Base-by-base conservation (phyloP, 108 stramenopile species). In the Thalassiosira profunda region DNA sequence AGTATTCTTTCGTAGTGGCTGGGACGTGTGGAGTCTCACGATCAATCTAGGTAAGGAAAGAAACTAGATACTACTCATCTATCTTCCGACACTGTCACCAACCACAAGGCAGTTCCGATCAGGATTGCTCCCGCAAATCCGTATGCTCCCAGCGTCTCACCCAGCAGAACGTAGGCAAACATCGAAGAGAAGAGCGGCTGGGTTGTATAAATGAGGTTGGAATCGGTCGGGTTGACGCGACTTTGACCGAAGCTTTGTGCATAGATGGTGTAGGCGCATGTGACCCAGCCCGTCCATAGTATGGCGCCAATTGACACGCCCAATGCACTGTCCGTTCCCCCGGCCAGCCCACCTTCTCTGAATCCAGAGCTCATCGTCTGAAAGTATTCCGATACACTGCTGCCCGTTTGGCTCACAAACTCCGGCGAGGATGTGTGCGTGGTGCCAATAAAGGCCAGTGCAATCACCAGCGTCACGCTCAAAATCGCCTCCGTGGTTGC, bases 171-270 rank as follows among this genome's bases (percentile, higher is more conserved):
- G 29, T 70, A 93, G n/a, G 95, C 92, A 79, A 93, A 83, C 11
- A 91, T 12, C 12, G 90, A 88, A 12, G 89, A 85, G 49, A 88
- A 91, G n/a, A 96, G 17, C 18, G 91, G 91, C 59, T 96, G 95
- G 20, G 87, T 79, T 12, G 95, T 87, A 57, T 96, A 93, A 30
- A 96, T 89, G 28, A 94, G 67, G 66, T 91, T 94, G 1, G 92
- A 90, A 53, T 87, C 76, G n/a, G 84, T 63, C 5, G 95, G 85
- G 44, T 65, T 59, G 21, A 96, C 86, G 10, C 78, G 62, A 1
- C 84, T 44, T 71, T 96, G 95, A 7, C 92, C 95, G 59, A 72
- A 96, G 44, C 82, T 74, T 63, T 96, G 95, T 18, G 95, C 95
- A 49, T 84, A 90, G 30, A 96, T 96, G 4, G 86, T 84, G 66